Evolutionary conservation across 2,329 filamentous ascomycete species (phyloP).

Genomic region (Ascochyta rabiei): DNA sequence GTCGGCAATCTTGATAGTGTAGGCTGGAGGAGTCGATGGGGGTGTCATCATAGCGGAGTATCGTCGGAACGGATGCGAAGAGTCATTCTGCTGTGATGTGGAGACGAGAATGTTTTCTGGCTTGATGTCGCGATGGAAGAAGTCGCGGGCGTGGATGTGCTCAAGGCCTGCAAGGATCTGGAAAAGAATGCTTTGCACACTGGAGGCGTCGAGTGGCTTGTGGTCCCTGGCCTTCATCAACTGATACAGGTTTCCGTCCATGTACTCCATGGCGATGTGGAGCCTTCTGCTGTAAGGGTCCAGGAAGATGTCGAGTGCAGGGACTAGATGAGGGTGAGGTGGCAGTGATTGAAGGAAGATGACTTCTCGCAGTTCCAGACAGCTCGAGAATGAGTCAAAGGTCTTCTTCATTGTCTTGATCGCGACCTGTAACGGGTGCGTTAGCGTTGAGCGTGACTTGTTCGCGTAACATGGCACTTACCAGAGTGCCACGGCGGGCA

Average conservation of each 20-base stretch:
- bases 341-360: slow-evolving; percentile 93
- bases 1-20: slow-evolving; percentile 98
- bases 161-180: slow-evolving; percentile 96
- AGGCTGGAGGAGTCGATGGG: slow-evolving; percentile 88
- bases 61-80: slow-evolving; percentile 82
- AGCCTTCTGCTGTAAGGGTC: slow-evolving; percentile 95
- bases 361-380: slow-evolving; percentile 92
- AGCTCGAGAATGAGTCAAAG: slow-evolving; percentile 89
- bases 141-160: slow-evolving; percentile 95
- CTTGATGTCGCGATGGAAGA: slow-evolving; percentile 99
- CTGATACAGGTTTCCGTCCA: slow-evolving; percentile 99
- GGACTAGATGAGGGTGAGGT: slow-evolving; percentile 89
- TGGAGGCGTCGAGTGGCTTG: slow-evolving; percentile 86
- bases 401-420: slow-evolving; percentile 99
- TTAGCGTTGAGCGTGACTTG: slow-evolving; percentile 23
- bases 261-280: slow-evolving; percentile 99
- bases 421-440: slow-evolving; percentile 70
- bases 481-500: slow-evolving; percentile 88
- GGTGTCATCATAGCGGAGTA: slow-evolving; percentile 95
- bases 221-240: slow-evolving; percentile 98
- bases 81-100: slow-evolving; percentile 82
- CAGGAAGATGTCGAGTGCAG: slow-evolving; percentile 96
- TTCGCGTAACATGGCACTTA: slow-evolving; percentile 58
- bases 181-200: slow-evolving; percentile 96
- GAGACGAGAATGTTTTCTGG: slow-evolving; percentile 98